Evolutionary conservation across 1,284 basidiomycete species (phyloP), one percentile per base, ranked within the genome.

Genomic region (Cutaneotrichosporon curvatum): DNA sequence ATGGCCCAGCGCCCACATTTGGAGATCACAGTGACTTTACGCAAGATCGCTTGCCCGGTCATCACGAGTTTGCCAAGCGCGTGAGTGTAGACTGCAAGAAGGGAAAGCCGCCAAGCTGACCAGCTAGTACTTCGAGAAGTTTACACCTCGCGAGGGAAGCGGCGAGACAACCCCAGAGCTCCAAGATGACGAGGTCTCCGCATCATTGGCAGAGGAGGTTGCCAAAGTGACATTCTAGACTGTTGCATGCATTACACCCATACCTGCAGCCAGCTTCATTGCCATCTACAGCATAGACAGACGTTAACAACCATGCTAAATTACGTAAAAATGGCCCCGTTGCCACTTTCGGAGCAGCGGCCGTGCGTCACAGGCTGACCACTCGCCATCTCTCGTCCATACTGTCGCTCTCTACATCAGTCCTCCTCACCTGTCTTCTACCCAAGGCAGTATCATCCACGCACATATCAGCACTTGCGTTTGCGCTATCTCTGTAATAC

Each of bases 1-100:
- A 70, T 51, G 68, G 65, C 5, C 47, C 55, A 4, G 55, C 54
- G 3, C 67, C 69, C 0, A 59, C 48, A 6, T 70, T 70, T 33
- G 62, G 61, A 10, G 63, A 64, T 49, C 59, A 64, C 44, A 45
- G 51, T 52, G 14, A 51, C 10, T 45, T 51, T 12, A 49, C 43
- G 14, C 49, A 51, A 10, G 58, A 60, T 14, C 57, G 63, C 11
- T 32, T 68, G 16, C 68, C 68, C 8, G 68, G 65, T 12, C 68
- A 71, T 53, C 58, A 59, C 41, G 49, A 62, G 4, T 71, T 71
- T 48, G 54, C 53, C 16, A 50, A 61, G 32, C 48, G 60, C 31
- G 62, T 67, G 33, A 37, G 47, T 5, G 14, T 28, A 34, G 43
- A 43, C 34, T 7, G 9, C 31, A n/a, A n/a, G n/a, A n/a, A n/a